These are phyloP conservation scores for Trifolium subterraneum DNA, from an alignment of 306 rosid species.

Conservation along the genomic window DNA sequence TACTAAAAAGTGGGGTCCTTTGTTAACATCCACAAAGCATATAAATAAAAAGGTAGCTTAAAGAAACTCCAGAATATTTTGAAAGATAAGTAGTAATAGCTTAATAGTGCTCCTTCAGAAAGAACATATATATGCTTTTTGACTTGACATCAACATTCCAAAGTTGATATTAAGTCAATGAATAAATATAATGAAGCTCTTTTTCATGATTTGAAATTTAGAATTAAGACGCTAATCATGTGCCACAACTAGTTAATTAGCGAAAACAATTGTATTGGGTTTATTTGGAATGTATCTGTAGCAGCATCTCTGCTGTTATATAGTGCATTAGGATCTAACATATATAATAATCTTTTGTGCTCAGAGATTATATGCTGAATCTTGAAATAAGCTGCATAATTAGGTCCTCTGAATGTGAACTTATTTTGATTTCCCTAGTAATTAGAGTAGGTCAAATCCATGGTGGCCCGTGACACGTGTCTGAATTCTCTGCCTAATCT, in stretches of 20 bases:
- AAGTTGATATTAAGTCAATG: slow-evolving; percentile 44
- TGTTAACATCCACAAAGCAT: slow-evolving; percentile 52
- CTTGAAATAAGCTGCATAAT: slow-evolving; percentile 40
- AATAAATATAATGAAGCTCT: slow-evolving; percentile 35
- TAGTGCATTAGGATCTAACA: slow-evolving; percentile 57
- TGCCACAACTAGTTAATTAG: slow-evolving; percentile 25
- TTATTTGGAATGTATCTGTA: slow-evolving; percentile 42
- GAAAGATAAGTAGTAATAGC: slow-evolving; percentile 38
- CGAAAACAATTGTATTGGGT: slow-evolving; percentile 42
- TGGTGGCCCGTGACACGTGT: slow-evolving; percentile 41
- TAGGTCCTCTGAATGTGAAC: slow-evolving; percentile 50
- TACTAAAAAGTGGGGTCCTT: slow-evolving; percentile 54
- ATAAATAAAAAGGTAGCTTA: slow-evolving; percentile 49
- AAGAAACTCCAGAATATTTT: slow-evolving; percentile 52
- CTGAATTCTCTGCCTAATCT: slow-evolving; percentile 42
- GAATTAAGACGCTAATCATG: slow-evolving; percentile 22
- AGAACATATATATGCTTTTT: slow-evolving; percentile 49
- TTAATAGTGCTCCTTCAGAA: slow-evolving; percentile 40
- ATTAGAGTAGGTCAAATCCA: slow-evolving; percentile 33
- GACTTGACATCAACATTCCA: slow-evolving; percentile 33
- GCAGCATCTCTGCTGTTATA: slow-evolving; percentile 52
- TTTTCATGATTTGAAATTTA: slow-evolving; percentile 33
- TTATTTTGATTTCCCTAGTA: slow-evolving; percentile 25
- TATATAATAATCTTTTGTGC: slow-evolving; percentile 49
- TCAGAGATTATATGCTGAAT: slow-evolving; percentile 43